Evolutionary conservation across 2,329 filamentous ascomycete species (phyloP).

Genomic region (Phoma sp.): DNA sequence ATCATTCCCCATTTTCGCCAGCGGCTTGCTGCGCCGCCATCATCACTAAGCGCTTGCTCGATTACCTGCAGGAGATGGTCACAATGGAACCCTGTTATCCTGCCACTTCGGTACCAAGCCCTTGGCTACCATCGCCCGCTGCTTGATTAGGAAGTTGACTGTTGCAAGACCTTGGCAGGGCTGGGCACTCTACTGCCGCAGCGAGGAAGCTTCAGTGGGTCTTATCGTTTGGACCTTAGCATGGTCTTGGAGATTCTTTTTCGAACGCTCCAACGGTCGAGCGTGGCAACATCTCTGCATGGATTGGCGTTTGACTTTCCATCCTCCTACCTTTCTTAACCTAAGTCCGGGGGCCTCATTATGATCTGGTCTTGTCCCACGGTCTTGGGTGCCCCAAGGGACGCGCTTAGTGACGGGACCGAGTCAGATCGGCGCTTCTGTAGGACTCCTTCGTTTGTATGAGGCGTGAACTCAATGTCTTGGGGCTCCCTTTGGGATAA

Average conservation of each 20-base stretch:
- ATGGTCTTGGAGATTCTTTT: constrained; percentile 30
- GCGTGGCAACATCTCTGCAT: constrained; percentile 17
- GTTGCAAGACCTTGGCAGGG: constrained; percentile 17
- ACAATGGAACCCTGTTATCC: constrained; percentile 25
- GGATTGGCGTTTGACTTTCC: constrained; percentile 19
- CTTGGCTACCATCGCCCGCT: constrained; percentile 23
- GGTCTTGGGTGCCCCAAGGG: constrained; percentile 26
- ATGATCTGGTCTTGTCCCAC: constrained; percentile 22
- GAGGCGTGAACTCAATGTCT: constrained; percentile 21
- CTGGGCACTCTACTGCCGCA: constrained; percentile 15
- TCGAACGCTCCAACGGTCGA: constrained; percentile 22
- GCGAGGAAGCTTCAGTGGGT: constrained; percentile 19
- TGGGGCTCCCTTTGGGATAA: constrained; percentile 11
- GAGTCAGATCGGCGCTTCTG: constrained; percentile 11
- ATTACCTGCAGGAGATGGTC: constrained; percentile 17
- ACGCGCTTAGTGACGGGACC: constrained; percentile 29
- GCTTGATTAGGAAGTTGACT: constrained; percentile 18
- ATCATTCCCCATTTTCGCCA: not conserved
- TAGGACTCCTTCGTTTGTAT: constrained; percentile 18
- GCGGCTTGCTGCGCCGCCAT: constrained; percentile 9
- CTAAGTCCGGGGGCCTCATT: constrained; percentile 19
- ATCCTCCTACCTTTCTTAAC: constrained; percentile 31
- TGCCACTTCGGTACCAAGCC: constrained; percentile 19
- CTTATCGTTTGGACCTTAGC: constrained; percentile 32
- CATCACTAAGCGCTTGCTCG: constrained; percentile 11